Conservation (phyloP, 1,139 yeast genomes). For the Debaryomycetaceae sp. region DNA sequence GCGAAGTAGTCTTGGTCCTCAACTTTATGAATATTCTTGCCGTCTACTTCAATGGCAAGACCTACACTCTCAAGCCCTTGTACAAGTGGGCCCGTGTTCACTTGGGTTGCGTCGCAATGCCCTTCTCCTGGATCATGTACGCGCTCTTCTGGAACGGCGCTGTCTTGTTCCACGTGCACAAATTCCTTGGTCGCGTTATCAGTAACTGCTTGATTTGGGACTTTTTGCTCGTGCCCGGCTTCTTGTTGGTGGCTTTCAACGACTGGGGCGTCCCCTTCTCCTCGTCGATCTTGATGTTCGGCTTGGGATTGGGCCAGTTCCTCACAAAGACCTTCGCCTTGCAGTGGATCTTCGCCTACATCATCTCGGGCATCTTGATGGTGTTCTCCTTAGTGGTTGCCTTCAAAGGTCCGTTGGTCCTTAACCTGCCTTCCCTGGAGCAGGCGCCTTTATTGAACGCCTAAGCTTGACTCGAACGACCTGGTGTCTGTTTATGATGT, state of each 20-base stretch:
- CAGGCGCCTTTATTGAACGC: conserved; percentile 5
- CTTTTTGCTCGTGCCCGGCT: conserved; percentile 54
- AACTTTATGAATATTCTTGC: conserved; percentile 49
- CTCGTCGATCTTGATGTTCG: conserved; percentile 46
- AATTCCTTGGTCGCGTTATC: conserved; percentile 51
- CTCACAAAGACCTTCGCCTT: conserved; percentile 59
- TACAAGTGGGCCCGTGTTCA: conserved; percentile 48
- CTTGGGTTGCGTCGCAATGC: conserved; percentile 55
- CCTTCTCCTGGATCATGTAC: conserved; percentile 64
- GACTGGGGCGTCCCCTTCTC: conserved; percentile 67
- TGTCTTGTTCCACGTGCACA: conserved; percentile 45
- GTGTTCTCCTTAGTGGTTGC: conserved; percentile 37
- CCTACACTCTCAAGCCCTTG: conserved; percentile 44
- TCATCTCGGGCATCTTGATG: conserved; percentile 46
- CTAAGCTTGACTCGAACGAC: too few relatives aligned
- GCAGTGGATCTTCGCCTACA: conserved; percentile 77
- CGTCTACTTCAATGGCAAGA: conserved; percentile 49
- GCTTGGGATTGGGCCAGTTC: conserved; percentile 61
- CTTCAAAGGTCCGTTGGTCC: conserved; percentile 10
- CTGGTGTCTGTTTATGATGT: too few relatives aligned
- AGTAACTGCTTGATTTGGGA: conserved; percentile 75
- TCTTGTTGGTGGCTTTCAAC: conserved; percentile 45
- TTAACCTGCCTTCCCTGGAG: conserved; percentile 1
- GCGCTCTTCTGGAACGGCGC: conserved; percentile 82
- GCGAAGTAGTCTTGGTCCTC: conserved; percentile 47